These are phyloP conservation scores for Dinochytrium kinnereticum DNA, from an alignment of 371 early-diverging fungal species.

Conservation along the genomic window DNA sequence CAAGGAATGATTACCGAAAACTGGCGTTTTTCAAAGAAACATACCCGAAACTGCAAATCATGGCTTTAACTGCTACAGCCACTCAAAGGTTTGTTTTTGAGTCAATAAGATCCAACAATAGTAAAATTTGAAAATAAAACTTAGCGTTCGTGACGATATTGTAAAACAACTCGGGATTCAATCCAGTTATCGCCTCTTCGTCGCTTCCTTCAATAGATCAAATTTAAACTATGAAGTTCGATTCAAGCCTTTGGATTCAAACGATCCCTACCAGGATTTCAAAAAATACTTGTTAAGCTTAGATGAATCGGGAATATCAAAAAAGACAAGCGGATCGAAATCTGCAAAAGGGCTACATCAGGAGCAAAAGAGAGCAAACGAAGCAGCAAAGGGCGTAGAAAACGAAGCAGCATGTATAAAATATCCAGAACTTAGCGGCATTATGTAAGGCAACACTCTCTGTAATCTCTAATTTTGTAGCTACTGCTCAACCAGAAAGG, in stretches of 20 bases:
- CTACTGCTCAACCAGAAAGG: constrained; percentile 49
- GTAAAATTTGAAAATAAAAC: neutral
- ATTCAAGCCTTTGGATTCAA: constrained; percentile 29
- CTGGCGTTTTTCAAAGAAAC: constrained; percentile 41
- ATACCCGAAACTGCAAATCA: constrained; percentile 42
- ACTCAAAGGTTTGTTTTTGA: constrained; percentile 30
- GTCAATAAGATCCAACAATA: neutral
- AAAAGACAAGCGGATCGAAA: neutral
- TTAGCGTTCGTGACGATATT: constrained; percentile 50
- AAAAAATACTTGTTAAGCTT: constrained; percentile 8
- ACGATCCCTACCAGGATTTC: neutral
- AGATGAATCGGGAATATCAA: neutral
- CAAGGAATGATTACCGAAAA: constrained; percentile 45
- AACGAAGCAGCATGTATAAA: constrained; percentile 23
- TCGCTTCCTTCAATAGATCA: constrained; percentile 47
- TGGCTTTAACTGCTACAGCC: constrained; percentile 59
- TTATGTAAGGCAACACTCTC: constrained; percentile 39
- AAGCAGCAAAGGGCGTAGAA: constrained; percentile 5
- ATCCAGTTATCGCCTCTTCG: constrained; percentile 28
- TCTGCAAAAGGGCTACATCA: constrained; percentile 31
- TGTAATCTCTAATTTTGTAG: constrained; percentile 18
- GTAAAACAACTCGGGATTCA: constrained; percentile 39
- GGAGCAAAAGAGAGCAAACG: too few relatives aligned
- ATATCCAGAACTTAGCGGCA: constrained; percentile 42
- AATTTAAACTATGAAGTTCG: constrained; percentile 54